A percentile compares a stretch with the other conserved stretches of the same genome.
Evolutionary conservation across 305 asterid species (phyloP).

Genomic region (Fraxinus sp.): DNA sequence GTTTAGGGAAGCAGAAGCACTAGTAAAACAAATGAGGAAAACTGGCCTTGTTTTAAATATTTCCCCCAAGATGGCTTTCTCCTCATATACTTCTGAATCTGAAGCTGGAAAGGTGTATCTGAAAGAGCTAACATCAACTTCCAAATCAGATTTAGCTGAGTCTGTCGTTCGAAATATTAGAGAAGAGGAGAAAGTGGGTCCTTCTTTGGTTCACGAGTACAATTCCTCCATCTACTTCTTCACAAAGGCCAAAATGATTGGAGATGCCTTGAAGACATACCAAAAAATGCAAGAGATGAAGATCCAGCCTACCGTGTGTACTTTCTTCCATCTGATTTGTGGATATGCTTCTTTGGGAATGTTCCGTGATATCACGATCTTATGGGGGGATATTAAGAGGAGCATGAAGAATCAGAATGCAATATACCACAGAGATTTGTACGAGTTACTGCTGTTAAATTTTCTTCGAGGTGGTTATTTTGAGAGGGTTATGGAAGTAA

Average conservation of each 20-base stretch:
- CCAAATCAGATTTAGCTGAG: constrained; percentile 40
- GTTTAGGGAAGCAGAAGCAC: constrained; percentile 70
- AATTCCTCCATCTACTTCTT: constrained; percentile 74
- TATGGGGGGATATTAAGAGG: constrained; percentile 89
- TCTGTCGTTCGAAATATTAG: constrained; percentile 42
- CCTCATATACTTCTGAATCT: constrained; percentile 21
- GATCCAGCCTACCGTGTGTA: constrained; percentile 53
- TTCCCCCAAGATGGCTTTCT: constrained; percentile 23
- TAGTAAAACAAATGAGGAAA: constrained; percentile 44
- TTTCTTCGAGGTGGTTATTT: constrained; percentile 86
- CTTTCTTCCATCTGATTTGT: constrained; percentile 51
- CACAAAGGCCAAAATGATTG: constrained; percentile 73
- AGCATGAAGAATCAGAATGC: constrained; percentile 37
- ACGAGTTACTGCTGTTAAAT: constrained; percentile 58
- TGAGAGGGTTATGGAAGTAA: constrained; percentile 78
- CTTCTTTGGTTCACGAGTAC: constrained; percentile 39
- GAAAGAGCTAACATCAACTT: constrained; percentile 16
- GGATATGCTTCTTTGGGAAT: constrained; percentile 65
- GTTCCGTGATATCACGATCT: constrained; percentile 71
- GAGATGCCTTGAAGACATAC: constrained; percentile 63
- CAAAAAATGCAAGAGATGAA: constrained; percentile 65
- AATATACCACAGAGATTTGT: constrained; percentile 53
- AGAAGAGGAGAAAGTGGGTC: constrained; percentile 35
- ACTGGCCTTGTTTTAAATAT: constrained; percentile 15
- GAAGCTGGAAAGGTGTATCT: constrained; percentile 26